Evolutionary conservation across 1,139 yeast genomes (phyloP).

Genomic region (Candida glucosophila): DNA sequence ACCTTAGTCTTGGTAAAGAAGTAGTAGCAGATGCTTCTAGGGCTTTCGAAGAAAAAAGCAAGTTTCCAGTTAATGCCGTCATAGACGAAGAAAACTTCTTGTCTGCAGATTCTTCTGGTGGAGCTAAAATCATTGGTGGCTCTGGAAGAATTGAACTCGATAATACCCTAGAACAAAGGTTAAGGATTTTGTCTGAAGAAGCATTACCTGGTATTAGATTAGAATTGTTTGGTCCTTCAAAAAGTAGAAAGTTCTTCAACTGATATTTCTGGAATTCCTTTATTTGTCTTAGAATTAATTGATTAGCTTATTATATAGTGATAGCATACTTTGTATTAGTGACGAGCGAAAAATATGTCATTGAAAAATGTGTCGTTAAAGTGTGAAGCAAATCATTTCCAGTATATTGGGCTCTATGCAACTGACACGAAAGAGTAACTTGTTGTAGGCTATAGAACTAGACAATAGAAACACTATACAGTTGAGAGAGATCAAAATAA

Average conservation of each 20-base stretch:
- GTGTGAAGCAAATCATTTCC: too few relatives aligned
- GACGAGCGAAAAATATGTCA: too few relatives aligned
- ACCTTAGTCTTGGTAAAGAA: slow-evolving; percentile 54
- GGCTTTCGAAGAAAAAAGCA: slow-evolving; percentile 52
- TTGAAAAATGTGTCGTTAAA: too few relatives aligned
- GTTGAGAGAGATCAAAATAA: too few relatives aligned
- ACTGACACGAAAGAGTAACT: too few relatives aligned
- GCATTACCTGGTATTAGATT: slow-evolving; percentile 90
- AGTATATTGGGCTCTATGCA: too few relatives aligned
- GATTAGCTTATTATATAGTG: too few relatives aligned
- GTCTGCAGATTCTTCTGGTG: slow-evolving; percentile 69
- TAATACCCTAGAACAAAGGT: slow-evolving; percentile 92
- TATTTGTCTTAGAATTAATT: too few relatives aligned
- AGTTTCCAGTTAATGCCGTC: slow-evolving; percentile 38
- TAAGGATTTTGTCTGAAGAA: slow-evolving; percentile 69
- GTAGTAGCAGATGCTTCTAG: slow-evolving; percentile 56
- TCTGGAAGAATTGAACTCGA: slow-evolving; percentile 80
- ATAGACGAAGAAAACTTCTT: slow-evolving; percentile 51
- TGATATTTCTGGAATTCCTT: too few relatives aligned
- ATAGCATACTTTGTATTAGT: too few relatives aligned
- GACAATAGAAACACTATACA: too few relatives aligned
- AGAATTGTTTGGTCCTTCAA: slow-evolving; percentile 83
- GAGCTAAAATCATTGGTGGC: slow-evolving; percentile 63
- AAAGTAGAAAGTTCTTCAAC: slow-evolving; percentile 84
- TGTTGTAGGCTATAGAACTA: too few relatives aligned